Evolutionary conservation across 2,329 filamentous ascomycete species (phyloP), one percentile per base, ranked within the genome.

Genomic region (Ophiosphaerella korrae): DNA sequence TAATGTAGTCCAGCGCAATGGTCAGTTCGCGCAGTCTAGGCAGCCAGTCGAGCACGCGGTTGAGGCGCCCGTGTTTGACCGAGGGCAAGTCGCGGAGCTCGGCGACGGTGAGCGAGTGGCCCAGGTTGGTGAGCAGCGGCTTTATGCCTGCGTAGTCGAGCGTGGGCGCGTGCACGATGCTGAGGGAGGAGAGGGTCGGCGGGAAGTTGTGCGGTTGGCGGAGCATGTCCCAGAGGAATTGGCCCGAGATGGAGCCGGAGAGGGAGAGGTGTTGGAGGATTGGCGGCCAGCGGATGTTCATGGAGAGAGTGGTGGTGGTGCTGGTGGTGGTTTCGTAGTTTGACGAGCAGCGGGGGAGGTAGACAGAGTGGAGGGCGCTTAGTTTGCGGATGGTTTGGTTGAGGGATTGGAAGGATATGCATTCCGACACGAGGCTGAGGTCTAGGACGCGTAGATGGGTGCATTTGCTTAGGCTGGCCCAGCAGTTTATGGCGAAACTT

Each of bases 381-480:
- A 86, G 74, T 24, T 75, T 67, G n/a, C 72, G 72, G 6, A 84
- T 66, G 0, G 81, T 77, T 41, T 78, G 78, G 54, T 82, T 79
- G 12, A 87, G 72, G 3, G 73, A 70, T 21, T 74, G 65, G 53
- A 84, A 77, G 5, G 71, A 70, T 26, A 85, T 78, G 1, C 75
- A 70, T 49, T 83, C 81, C 11, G 71, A 75, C 6, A 85, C 78
- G 3, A 83, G 74, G 4, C 75, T 78, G 6, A 87, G 70, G 57
- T 86, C 80, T 13, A 86, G 72, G 2, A 74, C 53, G 8, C 70
- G 70, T 4, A 87, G 72, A 0, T 76, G 72, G 5, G 58, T 56
- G 66, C 83, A 85, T 70, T 85, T 86, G 2, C 78, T 77, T 16
- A 87, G 65, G 2, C 81, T 76, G 2, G 82, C 77, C 55, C 85